A percentile compares a stretch with the other conserved stretches of the same genome.
Evolutionary conservation across 495 filamentous ascomycete genomes (phyloP).

Genomic region (Tuber calosporum): DNA sequence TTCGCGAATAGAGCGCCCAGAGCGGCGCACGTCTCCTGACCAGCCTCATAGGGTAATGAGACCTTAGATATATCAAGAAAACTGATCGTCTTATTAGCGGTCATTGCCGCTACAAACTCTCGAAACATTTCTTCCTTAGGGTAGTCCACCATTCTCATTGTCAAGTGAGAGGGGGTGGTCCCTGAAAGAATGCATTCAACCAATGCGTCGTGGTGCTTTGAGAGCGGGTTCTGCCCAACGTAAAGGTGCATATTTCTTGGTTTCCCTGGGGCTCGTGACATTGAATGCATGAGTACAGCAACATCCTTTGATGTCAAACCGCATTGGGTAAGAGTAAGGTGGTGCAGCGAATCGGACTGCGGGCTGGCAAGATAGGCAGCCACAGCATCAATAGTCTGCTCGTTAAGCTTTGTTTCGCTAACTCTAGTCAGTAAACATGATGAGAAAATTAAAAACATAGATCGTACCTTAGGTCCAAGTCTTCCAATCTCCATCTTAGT

Average conservation of each 20-base stretch:
- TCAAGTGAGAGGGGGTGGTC: slow-evolving; percentile 62
- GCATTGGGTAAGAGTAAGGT: slow-evolving; percentile 70
- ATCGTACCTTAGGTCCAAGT: slow-evolving; percentile 48
- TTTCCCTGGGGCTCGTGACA: slow-evolving; percentile 50
- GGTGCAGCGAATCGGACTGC: slow-evolving; percentile 58
- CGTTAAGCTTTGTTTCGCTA: slow-evolving; percentile 48
- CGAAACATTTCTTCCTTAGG: slow-evolving; percentile 52
- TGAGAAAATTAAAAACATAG: not conserved
- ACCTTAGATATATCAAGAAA: slow-evolving; percentile 84
- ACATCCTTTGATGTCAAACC: slow-evolving; percentile 69
- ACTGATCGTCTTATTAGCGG: slow-evolving; percentile 62
- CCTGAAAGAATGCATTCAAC: slow-evolving; percentile 59
- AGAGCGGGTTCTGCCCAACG: slow-evolving; percentile 74
- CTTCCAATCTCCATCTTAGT: slow-evolving; percentile 67
- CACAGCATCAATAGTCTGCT: slow-evolving; percentile 54
- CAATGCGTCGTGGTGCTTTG: slow-evolving; percentile 62
- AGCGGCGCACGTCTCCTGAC: slow-evolving; percentile 64
- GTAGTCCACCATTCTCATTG: slow-evolving; percentile 81
- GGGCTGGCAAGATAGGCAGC: slow-evolving; percentile 57
- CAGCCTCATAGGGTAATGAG: slow-evolving; percentile 71
- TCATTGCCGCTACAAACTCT: slow-evolving; percentile 62
- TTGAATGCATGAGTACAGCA: slow-evolving; percentile 68
- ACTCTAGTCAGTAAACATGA: slow-evolving; percentile 9
- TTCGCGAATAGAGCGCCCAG: slow-evolving; percentile 67
- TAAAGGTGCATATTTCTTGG: slow-evolving; percentile 65